Percentiles rank a stretch among this genome's conserved stretches.
Conservation (phyloP, 306 rosid species). For the Canavalia ensiformis region DNA sequence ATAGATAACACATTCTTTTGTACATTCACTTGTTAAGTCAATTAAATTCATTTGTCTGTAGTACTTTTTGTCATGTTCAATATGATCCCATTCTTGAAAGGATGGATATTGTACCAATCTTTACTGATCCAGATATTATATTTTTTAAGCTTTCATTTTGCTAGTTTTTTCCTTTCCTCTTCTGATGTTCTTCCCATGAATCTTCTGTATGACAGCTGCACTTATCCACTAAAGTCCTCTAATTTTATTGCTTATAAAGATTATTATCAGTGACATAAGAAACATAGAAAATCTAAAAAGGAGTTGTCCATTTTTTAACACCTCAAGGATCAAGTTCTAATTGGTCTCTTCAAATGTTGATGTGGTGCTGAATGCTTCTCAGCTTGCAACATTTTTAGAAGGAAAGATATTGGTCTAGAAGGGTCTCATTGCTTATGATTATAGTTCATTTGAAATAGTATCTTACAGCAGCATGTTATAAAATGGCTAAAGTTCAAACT, state of each 20-base stretch:
- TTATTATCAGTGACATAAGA: not conserved
- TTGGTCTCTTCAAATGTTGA: not conserved
- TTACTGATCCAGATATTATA: not conserved
- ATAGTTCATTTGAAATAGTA: not conserved
- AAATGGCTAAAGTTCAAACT: not conserved
- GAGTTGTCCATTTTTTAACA: not conserved
- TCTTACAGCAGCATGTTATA: not conserved
- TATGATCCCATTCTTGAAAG: not conserved
- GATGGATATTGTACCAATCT: not conserved
- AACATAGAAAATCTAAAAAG: not conserved
- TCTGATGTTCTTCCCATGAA: not conserved
- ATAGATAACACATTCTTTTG: not conserved
- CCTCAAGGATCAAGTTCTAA: not conserved
- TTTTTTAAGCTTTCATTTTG: not conserved
- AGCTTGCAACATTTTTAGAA: not conserved
- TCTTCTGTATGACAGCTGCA: not conserved
- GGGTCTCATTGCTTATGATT: slow-evolving; percentile 11
- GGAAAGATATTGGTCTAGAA: not conserved
- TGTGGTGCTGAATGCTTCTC: not conserved
- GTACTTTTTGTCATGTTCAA: slow-evolving; percentile 9
- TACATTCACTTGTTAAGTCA: not conserved
- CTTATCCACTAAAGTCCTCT: not conserved
- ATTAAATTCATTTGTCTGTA: not conserved
- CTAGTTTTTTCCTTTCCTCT: not conserved
- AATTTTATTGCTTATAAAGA: not conserved